Evolutionary conservation across 2,329 filamentous ascomycete genomes (phyloP), one percentile per base, ranked within the genome.

Genomic region (Penicillium sp.): DNA sequence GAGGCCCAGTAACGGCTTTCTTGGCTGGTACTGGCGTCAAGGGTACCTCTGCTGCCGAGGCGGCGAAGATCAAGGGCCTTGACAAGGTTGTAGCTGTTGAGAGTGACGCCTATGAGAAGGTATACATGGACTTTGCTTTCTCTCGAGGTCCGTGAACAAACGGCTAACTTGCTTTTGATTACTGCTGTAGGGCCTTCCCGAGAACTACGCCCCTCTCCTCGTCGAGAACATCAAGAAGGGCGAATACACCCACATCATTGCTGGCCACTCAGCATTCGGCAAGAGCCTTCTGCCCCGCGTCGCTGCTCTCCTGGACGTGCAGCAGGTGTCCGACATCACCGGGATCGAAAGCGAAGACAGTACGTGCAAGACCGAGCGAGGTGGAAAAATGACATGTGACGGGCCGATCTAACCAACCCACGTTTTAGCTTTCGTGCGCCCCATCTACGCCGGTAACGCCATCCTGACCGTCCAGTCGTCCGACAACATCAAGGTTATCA

Each of bases 191-290:
- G 92, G 93, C 54, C 86, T 99, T 1, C 89, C 95, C 56, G 95
- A 99, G 82, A 97, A 92, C 83, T 98, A 87, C 75, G 95, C 94
- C n/a, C 91, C 93, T 59, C 84, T 99, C 51, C 84, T 99, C 44
- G 91, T 93, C 56, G 94, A 98, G 79, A 99, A 98, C 79, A 94
- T 98, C 80, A 96, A 96, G 82, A 95, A 95, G 77, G 93, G 92
- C 63, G 91, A 89, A 63, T 98, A 93, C 79, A 96, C 93, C 64
- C 95, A 99, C 76, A 86, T 99, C 66, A 85, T 99, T 72, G 91
- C 90, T 42, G 90, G 91, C 59, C 93, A 98, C 82, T 95, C 93
- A 26, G 93, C 95, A 0, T 99, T 99, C 80, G 95, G 95, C 73
- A 99, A 99, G 87, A 96, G 90, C 78, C 79, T 99, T 50, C 84